Evolutionary conservation across 73 alveolate species (phyloP).

Genomic region (Paramecium primaurelia): DNA sequence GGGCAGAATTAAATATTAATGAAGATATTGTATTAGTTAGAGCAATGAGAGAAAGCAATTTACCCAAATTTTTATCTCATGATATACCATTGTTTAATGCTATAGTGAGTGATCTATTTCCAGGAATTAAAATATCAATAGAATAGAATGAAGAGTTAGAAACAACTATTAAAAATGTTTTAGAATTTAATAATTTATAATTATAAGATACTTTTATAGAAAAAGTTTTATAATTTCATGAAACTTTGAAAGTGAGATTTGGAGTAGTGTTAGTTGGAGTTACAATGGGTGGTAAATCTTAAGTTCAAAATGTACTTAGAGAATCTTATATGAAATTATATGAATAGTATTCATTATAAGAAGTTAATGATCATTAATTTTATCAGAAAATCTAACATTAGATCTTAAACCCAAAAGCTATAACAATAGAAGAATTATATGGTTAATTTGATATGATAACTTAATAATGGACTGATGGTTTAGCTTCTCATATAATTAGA

Average conservation of each 20-base stretch:
- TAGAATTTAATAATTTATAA: conserved; percentile 67
- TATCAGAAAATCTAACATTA: conserved; percentile 78
- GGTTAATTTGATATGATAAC: conserved; percentile 91
- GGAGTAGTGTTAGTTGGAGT: conserved; percentile 96
- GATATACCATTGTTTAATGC: conserved; percentile 92
- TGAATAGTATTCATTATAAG: background rate
- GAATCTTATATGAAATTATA: conserved; percentile 79
- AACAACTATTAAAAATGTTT: conserved; percentile 66
- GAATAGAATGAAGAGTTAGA: conserved; percentile 72
- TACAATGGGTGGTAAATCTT: conserved; percentile 93
- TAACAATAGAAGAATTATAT: conserved; percentile 91
- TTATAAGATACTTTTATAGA: conserved; percentile 72
- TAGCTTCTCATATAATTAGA: conserved; percentile 89
- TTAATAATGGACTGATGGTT: conserved; percentile 97
- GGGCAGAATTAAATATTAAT: conserved; percentile 83
- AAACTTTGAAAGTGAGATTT: conserved; percentile 93
- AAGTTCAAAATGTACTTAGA: conserved; percentile 73
- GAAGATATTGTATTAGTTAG: conserved; percentile 92
- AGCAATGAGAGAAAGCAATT: conserved; percentile 94
- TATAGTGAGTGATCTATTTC: conserved; percentile 92
- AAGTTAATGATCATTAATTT: conserved; percentile 69
- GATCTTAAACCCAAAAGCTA: conserved; percentile 91
- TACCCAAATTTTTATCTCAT: conserved; percentile 89
- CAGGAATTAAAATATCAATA: conserved; percentile 80
- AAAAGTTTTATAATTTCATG: conserved; percentile 90